Conservation (phyloP, 176 grass and related monocot genomes). For the Elaeis guineensis region DNA sequence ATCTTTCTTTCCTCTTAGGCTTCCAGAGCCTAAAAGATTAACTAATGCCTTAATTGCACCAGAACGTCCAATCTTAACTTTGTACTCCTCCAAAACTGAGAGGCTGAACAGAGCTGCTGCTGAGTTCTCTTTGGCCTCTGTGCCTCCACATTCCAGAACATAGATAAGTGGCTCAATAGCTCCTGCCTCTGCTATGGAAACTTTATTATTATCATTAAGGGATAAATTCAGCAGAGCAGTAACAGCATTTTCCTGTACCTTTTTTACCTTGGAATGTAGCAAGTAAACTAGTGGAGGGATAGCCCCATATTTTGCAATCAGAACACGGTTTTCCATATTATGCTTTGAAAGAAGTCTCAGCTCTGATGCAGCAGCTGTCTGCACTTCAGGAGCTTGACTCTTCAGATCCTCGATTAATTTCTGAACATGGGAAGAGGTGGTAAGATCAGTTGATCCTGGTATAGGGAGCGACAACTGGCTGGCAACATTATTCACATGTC, state of each 20-base stretch:
- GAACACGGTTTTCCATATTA: slow-evolving; percentile 31
- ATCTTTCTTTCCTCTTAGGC: slow-evolving; percentile 41
- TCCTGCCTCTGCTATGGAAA: slow-evolving; percentile 39
- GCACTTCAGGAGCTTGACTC: slow-evolving; percentile 23
- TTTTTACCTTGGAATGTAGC: slow-evolving; percentile 24
- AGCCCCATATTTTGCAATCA: slow-evolving; percentile 31
- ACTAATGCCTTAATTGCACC: slow-evolving; percentile 16
- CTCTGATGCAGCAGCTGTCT: slow-evolving; percentile 30
- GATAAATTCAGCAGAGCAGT: slow-evolving; percentile 48
- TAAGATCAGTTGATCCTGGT: slow-evolving; percentile 15
- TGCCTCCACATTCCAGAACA: slow-evolving; percentile 33
- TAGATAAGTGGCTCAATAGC: slow-evolving; percentile 33
- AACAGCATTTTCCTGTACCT: slow-evolving; percentile 47
- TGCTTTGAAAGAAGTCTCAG: slow-evolving; percentile 36
- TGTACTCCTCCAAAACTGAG: not conserved
- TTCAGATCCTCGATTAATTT: slow-evolving; percentile 29
- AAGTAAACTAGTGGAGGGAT: slow-evolving; percentile 29
- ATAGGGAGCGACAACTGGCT: not conserved
- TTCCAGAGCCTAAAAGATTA: slow-evolving; percentile 34
- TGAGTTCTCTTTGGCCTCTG: not conserved
- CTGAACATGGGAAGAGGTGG: slow-evolving; percentile 18
- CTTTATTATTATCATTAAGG: slow-evolving; percentile 38
- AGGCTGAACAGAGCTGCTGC: not conserved
- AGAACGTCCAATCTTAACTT: not conserved
- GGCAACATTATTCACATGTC: not conserved